Percentiles rank a stretch among this genome's conserved stretches.
Evolutionary conservation across 1,284 basidiomycete species (phyloP).

Genomic region (Ceratobasidium sp.): DNA sequence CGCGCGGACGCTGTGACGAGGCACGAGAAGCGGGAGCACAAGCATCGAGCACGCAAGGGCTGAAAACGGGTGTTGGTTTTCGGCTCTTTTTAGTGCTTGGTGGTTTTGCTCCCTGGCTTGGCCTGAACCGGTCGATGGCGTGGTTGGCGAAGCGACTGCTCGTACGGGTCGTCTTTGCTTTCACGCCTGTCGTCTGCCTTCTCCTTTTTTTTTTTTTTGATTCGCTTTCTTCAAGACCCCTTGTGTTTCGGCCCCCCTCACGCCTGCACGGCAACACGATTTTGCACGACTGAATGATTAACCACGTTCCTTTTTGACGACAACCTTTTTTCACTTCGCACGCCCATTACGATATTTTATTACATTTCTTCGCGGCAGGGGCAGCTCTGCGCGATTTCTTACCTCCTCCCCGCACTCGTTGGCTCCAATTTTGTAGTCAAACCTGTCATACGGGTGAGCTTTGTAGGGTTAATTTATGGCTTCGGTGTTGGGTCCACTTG

Average conservation of each 20-base stretch:
- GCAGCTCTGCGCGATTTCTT: constrained; percentile 45
- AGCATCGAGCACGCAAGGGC: constrained; percentile 34
- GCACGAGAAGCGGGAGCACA: constrained; percentile 45
- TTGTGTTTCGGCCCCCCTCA: constrained; percentile 24
- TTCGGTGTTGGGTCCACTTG: constrained; percentile 43
- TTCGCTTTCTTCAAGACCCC: constrained; percentile 4
- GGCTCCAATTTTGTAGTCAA: constrained; percentile 16
- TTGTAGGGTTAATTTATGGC: constrained; percentile 44
- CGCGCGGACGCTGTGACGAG: constrained; percentile 38
- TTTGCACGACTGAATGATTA: constrained; percentile 26
- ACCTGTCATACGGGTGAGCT: constrained; percentile 42
- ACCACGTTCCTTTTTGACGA: constrained; percentile 27
- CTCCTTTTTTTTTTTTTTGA: neutral
- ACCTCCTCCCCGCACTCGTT: constrained; percentile 45
- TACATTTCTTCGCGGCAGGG: constrained; percentile 28
- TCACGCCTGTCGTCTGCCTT: constrained; percentile 14
- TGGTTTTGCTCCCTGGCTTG: neutral
- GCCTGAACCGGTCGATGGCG: constrained; percentile 18
- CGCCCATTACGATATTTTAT: constrained; percentile 28
- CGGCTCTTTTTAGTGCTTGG: constrained; percentile 6
- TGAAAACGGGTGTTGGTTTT: neutral
- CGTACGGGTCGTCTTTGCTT: constrained; percentile 37
- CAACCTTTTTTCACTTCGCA: constrained; percentile 34
- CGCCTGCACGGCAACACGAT: constrained; percentile 41
- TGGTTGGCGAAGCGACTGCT: constrained; percentile 34